A percentile compares a stretch with the other conserved stretches of the same genome.
Conservation (phyloP, 345 rosid genomes). For the Microcos paniculata region DNA sequence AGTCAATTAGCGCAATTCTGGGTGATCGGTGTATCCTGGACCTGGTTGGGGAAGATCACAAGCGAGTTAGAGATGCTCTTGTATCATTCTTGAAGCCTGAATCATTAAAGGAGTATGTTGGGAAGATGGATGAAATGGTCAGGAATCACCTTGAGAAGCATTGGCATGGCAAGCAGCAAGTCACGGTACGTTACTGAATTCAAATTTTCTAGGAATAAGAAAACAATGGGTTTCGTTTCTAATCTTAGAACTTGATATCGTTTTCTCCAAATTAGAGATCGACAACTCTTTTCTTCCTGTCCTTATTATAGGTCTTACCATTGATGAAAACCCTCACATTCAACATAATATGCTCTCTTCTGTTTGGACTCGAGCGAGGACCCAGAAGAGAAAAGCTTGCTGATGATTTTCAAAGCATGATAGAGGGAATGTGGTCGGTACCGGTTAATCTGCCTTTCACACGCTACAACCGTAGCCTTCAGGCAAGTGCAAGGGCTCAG, state of each 20-base stretch:
- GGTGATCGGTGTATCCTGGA: slow-evolving; percentile 39
- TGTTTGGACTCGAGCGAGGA: slow-evolving; percentile 46
- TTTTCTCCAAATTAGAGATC: no score
- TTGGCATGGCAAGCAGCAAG: slow-evolving; percentile 44
- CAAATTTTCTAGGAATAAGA: background rate
- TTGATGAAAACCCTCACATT: slow-evolving; percentile 51
- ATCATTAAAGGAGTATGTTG: slow-evolving; percentile 52
- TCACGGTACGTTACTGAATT: slow-evolving; percentile 25
- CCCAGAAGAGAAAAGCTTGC: slow-evolving; percentile 29
- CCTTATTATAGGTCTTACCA: slow-evolving; percentile 41
- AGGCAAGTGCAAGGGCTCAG: slow-evolving; percentile 34
- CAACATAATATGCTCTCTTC: slow-evolving; percentile 46
- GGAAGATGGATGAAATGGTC: slow-evolving; percentile 51
- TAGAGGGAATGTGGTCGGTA: slow-evolving; percentile 48
- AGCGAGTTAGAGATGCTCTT: slow-evolving; percentile 41
- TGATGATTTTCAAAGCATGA: slow-evolving; percentile 32
- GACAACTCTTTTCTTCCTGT: background rate
- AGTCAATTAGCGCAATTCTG: slow-evolving; percentile 30
- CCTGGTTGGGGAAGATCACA: slow-evolving; percentile 45
- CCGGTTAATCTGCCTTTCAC: slow-evolving; percentile 55
- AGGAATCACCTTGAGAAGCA: slow-evolving; percentile 41
- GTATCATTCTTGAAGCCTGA: slow-evolving; percentile 50
- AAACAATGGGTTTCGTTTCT: no score
- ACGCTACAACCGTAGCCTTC: slow-evolving; percentile 39
- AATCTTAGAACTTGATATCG: no score